Evolutionary conservation across 495 filamentous ascomycete genomes (phyloP).

Genomic region (Aspergillus avenaceus): DNA sequence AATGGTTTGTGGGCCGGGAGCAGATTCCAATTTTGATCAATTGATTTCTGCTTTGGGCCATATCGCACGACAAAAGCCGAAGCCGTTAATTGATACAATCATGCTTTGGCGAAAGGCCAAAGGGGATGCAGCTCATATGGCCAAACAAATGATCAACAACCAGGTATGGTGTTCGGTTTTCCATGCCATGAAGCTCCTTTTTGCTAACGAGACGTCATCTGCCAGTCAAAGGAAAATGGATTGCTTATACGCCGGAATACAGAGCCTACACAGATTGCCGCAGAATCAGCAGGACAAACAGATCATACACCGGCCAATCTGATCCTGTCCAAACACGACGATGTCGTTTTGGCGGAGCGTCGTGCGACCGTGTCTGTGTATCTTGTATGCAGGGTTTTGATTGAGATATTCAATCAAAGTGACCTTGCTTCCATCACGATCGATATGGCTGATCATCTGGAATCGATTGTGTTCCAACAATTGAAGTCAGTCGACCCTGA

Average conservation of each 20-base stretch:
- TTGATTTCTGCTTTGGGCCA: constrained; percentile 88
- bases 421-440: constrained; percentile 73
- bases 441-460: constrained; percentile 85
- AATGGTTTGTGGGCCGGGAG: constrained; percentile 80
- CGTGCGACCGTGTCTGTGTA: constrained; percentile 91
- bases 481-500: constrained; percentile 84
- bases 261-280: constrained; percentile 41
- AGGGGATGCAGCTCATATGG: constrained; percentile 72
- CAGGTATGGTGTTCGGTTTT: constrained; percentile 41
- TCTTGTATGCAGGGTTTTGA: constrained; percentile 86
- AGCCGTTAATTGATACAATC: constrained; percentile 90
- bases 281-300: constrained; percentile 20
- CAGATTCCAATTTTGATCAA: constrained; percentile 90
- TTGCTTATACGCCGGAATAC: constrained; percentile 49
- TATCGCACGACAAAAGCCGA: constrained; percentile 90
- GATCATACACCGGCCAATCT: constrained; percentile 24
- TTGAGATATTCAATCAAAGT: constrained; percentile 90
- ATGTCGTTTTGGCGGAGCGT: constrained; percentile 72
- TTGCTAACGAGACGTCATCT: constrained; percentile 2
- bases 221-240: constrained; percentile 36
- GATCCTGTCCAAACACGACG: constrained; percentile 59
- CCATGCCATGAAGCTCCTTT: background rate
- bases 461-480: constrained; percentile 92
- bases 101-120: constrained; percentile 97
- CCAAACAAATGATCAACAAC: constrained; percentile 58